Evolutionary conservation across 1,139 yeast genomes (phyloP), one percentile per base, ranked within the genome.

Genomic region (Kodamaea fungicola): DNA sequence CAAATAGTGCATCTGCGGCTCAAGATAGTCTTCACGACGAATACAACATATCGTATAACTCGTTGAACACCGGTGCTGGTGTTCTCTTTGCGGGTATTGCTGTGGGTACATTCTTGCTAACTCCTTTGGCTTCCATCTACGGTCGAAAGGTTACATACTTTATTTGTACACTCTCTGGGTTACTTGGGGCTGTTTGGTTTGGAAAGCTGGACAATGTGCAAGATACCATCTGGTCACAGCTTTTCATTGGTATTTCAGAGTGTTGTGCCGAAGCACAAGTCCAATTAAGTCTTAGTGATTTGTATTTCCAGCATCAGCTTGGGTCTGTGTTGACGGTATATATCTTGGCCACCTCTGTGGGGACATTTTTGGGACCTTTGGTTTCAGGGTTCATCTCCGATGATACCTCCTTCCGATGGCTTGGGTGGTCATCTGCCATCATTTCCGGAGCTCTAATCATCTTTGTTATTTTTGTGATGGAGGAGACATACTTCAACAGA

Each of bases 61-160:
- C 65, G 24, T 57, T 65, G 55, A 66, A 65, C 44, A 57, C 64
- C 23, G 64, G 70, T 2, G 71, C 71, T 1, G 71, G 71, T 6
- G 57, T 65, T 2, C 43, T 66, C 22, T 65, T 66, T 38, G 46
- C 62, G 22, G 51, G 59, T 22, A 59, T 64, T 16, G 71, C 61
- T 4, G 36, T 59, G 30, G 57, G 62, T 8, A 50, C 64, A 8
- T 61, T 64, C 51, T 40, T 66, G 8, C 53, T 60, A 31, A 61
- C 67, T 3, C 71, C 71, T 4, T 47, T 61, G 19, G 55, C 65
- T 8, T 51, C 61, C 7, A 43, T 66, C 24, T 56, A 61, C 39
- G 71, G 71, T 9, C 50, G 70, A 28, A 57, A 61, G 40, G 44
- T 62, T 37, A 48, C 63, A 12, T 57, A 62, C 42, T 36, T 66